A percentile compares a stretch with the other conserved stretches of the same genome.
phyloP scores from a whole-genome alignment of 225 moss, liverwort and hornwort species.

The Neckera pumila region DNA sequence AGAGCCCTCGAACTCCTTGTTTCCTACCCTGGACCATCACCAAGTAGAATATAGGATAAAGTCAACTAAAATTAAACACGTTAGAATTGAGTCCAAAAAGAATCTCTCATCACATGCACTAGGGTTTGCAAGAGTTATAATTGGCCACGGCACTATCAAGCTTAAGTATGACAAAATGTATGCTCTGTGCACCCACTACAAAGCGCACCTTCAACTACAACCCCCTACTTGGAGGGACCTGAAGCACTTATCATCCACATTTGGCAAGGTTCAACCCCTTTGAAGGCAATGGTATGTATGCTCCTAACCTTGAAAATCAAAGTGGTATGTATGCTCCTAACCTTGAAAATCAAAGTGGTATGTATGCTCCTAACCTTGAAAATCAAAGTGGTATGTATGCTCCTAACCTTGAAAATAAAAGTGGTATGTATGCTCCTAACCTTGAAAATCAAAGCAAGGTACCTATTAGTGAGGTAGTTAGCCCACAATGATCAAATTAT shows the following conservation, averaged over 20 bases:
- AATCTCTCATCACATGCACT: not conserved
- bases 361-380: not conserved
- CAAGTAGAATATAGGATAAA: not conserved
- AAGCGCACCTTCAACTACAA: not conserved
- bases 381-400: not conserved
- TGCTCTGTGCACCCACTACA: not conserved
- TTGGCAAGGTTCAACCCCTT: not conserved
- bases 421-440: not conserved
- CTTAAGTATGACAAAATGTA: not conserved
- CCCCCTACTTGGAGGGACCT: not conserved
- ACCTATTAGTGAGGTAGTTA: not conserved
- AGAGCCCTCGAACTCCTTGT: not conserved
- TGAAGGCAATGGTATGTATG: not conserved
- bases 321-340: not conserved
- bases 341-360: not conserved
- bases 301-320: too few relatives aligned
- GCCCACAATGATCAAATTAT: not conserved
- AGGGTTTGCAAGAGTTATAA: not conserved
- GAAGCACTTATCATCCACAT: not conserved
- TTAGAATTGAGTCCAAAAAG: not conserved
- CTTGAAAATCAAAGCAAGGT: not conserved
- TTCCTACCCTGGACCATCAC: not conserved
- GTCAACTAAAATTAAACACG: not conserved
- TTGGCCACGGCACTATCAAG: too few relatives aligned
- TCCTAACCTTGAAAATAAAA: not conserved